These are phyloP conservation scores for Dryas alaskensis DNA, from an alignment of 306 rosid species.

Conservation along the genomic window DNA sequence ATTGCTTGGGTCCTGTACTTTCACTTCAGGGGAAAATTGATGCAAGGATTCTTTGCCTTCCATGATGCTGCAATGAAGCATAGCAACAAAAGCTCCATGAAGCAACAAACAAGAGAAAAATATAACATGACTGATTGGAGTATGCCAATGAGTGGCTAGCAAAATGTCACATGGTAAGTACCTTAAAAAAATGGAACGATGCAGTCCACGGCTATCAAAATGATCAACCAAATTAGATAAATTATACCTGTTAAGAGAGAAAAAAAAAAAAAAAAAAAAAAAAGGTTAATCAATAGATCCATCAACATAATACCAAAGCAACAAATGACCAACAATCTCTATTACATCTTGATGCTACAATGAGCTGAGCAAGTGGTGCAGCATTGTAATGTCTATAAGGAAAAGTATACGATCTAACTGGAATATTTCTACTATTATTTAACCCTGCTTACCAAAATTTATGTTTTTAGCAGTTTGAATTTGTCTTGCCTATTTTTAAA, in stretches of 20 bases:
- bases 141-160: neutral
- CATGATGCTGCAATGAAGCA: slow-evolving; percentile 65
- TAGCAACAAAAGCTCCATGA: neutral
- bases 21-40: slow-evolving; percentile 70
- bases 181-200: slow-evolving; percentile 84
- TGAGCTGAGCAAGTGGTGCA: neutral
- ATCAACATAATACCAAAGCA: slow-evolving; percentile 22
- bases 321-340: slow-evolving; percentile 1
- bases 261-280: slow-evolving; percentile 26
- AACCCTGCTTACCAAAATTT: neutral
- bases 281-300: slow-evolving; percentile 19
- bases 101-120: neutral
- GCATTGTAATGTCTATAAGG: neutral
- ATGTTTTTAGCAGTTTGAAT: neutral
- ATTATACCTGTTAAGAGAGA: slow-evolving; percentile 64
- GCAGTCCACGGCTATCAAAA: slow-evolving; percentile 77
- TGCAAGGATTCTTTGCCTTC: slow-evolving; percentile 80
- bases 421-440: neutral
- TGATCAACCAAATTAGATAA: slow-evolving; percentile 68
- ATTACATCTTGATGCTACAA: neutral
- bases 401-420: neutral
- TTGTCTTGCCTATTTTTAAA: neutral
- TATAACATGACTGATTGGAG: neutral
- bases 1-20: slow-evolving; percentile 56
- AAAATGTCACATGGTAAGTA: slow-evolving; percentile 31